Conservation (phyloP, 75 land plant species). For the Pinus taeda region DNA sequence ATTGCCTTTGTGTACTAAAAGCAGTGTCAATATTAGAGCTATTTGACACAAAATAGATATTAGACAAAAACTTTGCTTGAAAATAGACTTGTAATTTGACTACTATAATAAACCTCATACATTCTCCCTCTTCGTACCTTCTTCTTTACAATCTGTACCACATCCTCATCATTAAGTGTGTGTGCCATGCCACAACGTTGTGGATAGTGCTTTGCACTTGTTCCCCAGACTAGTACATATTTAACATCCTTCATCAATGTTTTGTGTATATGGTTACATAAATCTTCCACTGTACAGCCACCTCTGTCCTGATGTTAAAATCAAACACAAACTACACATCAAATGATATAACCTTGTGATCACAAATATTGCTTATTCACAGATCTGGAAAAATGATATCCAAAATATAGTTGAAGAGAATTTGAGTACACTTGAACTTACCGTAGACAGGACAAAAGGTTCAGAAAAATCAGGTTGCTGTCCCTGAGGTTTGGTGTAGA, state of each 20-base stretch:
- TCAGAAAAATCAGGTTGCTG: slow-evolving; percentile 98
- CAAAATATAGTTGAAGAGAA: background rate
- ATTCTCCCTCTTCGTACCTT: slow-evolving; percentile 48
- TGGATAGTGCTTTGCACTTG: slow-evolving; percentile 94
- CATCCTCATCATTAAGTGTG: slow-evolving; percentile 88
- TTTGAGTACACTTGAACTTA: slow-evolving; percentile 25
- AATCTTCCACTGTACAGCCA: slow-evolving; percentile 96
- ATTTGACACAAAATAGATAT: background rate
- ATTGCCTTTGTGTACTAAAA: too few relatives aligned
- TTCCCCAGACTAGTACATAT: slow-evolving; percentile 97
- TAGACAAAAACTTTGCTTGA: background rate
- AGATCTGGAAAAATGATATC: too few relatives aligned
- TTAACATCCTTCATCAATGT: slow-evolving; percentile 87
- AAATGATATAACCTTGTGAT: background rate
- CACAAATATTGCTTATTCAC: background rate
- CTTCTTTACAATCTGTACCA: slow-evolving; percentile 98
- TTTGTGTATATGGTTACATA: slow-evolving; percentile 93
- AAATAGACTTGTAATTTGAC: background rate
- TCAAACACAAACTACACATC: background rate
- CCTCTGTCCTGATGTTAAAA: slow-evolving; percentile 77
- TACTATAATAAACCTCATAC: background rate
- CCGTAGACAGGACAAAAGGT: slow-evolving; percentile 90
- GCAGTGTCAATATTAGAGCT: too few relatives aligned
- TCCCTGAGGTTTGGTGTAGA: slow-evolving; percentile 98
- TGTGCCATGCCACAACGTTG: slow-evolving; percentile 94